Conservation (phyloP, 1,284 basidiomycete species). For the Agaricales sp. region DNA sequence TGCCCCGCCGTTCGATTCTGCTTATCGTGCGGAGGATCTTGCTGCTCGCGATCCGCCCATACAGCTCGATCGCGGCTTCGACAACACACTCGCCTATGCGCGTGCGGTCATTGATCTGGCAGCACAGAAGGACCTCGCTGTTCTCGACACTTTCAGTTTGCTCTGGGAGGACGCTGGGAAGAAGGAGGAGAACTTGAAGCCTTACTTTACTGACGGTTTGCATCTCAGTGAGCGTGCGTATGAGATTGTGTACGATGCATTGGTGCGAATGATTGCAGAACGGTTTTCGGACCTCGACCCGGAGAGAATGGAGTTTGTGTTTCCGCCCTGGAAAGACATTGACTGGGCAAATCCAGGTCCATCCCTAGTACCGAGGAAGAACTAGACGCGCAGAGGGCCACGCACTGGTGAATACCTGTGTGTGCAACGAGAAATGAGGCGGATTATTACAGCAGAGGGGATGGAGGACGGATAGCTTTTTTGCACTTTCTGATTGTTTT, state of each 20-base stretch:
- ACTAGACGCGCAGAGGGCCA: background rate
- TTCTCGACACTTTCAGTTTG: slow-evolving; percentile 61
- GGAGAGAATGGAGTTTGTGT: slow-evolving; percentile 42
- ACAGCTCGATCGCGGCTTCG: slow-evolving; percentile 48
- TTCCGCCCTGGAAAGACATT: slow-evolving; percentile 38
- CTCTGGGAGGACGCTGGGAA: slow-evolving; percentile 59
- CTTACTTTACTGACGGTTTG: slow-evolving; percentile 61
- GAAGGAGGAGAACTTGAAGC: slow-evolving; percentile 36
- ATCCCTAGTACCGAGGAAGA: slow-evolving; percentile 19
- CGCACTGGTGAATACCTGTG: background rate
- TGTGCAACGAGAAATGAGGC: background rate
- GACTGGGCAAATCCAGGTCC: slow-evolving; percentile 22
- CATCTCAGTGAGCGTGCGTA: slow-evolving; percentile 72
- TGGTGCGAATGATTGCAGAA: slow-evolving; percentile 46
- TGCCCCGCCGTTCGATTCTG: slow-evolving; percentile 72
- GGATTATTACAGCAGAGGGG: too few species aligned
- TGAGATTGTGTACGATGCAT: slow-evolving; percentile 49
- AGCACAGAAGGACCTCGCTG: slow-evolving; percentile 37
- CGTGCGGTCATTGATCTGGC: slow-evolving; percentile 59
- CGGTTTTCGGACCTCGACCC: slow-evolving; percentile 63
- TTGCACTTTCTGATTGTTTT: too few species aligned
- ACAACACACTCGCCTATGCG: slow-evolving; percentile 57
- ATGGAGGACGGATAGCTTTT: too few species aligned
- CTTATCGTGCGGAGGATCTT: slow-evolving; percentile 39
- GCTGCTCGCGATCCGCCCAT: slow-evolving; percentile 31